phyloP scores from a whole-genome alignment of 495 filamentous ascomycete species.

The Hypoxylon intermedium region DNA sequence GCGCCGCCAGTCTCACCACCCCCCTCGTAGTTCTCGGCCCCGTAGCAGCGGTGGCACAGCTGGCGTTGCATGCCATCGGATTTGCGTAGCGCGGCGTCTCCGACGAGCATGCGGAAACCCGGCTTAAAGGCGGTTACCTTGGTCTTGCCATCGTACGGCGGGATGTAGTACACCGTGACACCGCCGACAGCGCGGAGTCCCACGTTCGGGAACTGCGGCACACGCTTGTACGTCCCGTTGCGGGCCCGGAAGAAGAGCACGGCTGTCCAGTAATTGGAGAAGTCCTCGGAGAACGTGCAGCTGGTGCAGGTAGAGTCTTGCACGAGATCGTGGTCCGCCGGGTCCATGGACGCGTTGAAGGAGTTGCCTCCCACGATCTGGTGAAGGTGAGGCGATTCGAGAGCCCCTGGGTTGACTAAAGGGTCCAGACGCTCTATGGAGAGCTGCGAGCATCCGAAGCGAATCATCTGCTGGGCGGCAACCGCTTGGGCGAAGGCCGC shows the following conservation, averaged over 20 bases:
- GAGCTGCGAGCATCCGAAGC: constrained; percentile 52
- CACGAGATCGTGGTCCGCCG: constrained; percentile 40
- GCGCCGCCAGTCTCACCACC: constrained; percentile 32
- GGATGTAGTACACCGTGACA: constrained; percentile 54
- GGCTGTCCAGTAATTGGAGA: constrained; percentile 57
- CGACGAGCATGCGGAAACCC: constrained; percentile 54
- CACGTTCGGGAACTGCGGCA: constrained; percentile 48
- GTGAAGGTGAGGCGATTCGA: constrained; percentile 45
- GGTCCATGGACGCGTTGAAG: constrained; percentile 46
- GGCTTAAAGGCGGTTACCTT: constrained; percentile 50
- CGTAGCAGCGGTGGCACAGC: constrained; percentile 42
- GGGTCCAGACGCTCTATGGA: constrained; percentile 49
- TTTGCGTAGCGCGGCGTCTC: constrained; percentile 47
- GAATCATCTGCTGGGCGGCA: constrained; percentile 46
- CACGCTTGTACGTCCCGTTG: constrained; percentile 49
- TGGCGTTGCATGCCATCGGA: constrained; percentile 37
- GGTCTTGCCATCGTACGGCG: constrained; percentile 46
- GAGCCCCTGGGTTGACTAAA: constrained; percentile 46
- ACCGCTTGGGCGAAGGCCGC: constrained; percentile 31
- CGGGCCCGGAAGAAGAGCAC: constrained; percentile 47
- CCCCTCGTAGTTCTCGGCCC: constrained; percentile 24
- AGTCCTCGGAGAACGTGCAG: constrained; percentile 48
- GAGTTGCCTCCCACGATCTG: constrained; percentile 51
- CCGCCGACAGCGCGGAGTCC: constrained; percentile 48
- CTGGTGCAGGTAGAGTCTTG: constrained; percentile 46